Conservation (phyloP, 1,284 basidiomycete species). For the Leccinum laetum region DNA sequence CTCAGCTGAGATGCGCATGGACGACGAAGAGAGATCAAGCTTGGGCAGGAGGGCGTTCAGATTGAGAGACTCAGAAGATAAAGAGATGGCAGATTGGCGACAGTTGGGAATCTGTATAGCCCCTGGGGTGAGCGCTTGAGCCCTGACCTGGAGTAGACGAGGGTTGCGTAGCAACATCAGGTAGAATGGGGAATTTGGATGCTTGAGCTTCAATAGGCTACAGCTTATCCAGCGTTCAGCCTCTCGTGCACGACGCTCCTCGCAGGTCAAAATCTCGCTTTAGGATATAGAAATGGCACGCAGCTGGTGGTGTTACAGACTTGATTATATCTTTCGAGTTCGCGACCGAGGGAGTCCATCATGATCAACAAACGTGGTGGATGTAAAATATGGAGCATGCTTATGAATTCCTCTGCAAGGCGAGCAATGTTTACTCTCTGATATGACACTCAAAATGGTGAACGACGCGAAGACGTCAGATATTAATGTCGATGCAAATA, state of each 20-base stretch:
- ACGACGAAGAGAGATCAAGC: conserved; percentile 69
- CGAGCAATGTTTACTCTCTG: too few relatives aligned
- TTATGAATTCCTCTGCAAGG: too few relatives aligned
- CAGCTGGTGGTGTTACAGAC: too few relatives aligned
- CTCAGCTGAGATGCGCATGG: conserved; percentile 59
- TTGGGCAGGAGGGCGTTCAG: conserved; percentile 68
- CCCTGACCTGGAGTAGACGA: conserved; percentile 22
- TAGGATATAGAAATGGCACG: conserved; percentile 68
- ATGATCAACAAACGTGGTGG: too few relatives aligned
- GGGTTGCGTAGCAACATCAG: conserved; percentile 19
- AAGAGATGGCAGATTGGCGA: conserved; percentile 71
- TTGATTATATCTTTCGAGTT: too few relatives aligned
- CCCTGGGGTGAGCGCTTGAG: conserved; percentile 34
- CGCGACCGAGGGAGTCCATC: too few relatives aligned
- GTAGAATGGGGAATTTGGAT: conserved; percentile 27
- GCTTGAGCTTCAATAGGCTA: conserved; percentile 33
- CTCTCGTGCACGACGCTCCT: conserved; percentile 54
- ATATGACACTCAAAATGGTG: too few relatives aligned
- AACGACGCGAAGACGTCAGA: too few relatives aligned
- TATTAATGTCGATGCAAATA: too few relatives aligned
- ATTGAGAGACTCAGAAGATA: conserved; percentile 75
- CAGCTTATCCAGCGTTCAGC: conserved; percentile 47
- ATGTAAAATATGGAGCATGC: too few relatives aligned
- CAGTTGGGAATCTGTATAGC: conserved; percentile 37
- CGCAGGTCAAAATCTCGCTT: conserved; percentile 64